Evolutionary conservation across 805 yeast species (phyloP), one percentile per base, ranked within the genome.

Genomic region (Yarrowia hollandica): DNA sequence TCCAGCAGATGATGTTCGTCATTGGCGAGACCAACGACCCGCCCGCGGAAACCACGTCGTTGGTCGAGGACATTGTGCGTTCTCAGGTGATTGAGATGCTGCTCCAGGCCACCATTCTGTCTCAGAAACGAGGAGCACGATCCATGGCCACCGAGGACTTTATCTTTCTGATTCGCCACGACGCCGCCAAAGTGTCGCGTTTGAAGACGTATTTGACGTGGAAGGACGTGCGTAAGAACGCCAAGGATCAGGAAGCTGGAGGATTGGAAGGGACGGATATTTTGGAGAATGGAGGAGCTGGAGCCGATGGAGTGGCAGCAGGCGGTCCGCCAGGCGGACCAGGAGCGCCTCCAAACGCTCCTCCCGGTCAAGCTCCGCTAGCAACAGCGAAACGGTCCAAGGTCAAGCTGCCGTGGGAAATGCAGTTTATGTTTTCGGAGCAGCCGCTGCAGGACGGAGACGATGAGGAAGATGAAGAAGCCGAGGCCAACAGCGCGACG

Each of bases 1-100:
- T 94, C 67, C 99, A 94, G 72, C 94, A 88, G 75, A 94, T 94
- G 99, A 94, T 94, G 99, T 94, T 94, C 76, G 99, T 94, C 60
- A 80, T 86, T 59, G 99, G 99, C 2, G 98, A 94, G 70, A 83
- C 94, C 0, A 88, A 88, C 65, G 99, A 94, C 67, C 95, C 98
- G 1, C 96, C 97, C 0, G 80, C 86, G 14, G 96, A 88, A 64
- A 89, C 97, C 0, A 88, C 97, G 0, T 83, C 92, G n/a, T 74
- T 94, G 57, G 90, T 92, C 39, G 99, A 94, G 69, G 98, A 94
- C 68, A 90, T 94, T 44, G 98, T 94, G 1, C 79, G 95, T 42
- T 94, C 94, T 1, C 99, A 94, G 71, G 98, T 94, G 33, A 85
- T 91, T 38, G 97, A 92, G 67, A 83, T 94, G 70, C 73, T 87